These are phyloP conservation scores for Penicillium glabrum DNA, from an alignment of 2,329 filamentous ascomycete genomes.

Conservation along the genomic window DNA sequence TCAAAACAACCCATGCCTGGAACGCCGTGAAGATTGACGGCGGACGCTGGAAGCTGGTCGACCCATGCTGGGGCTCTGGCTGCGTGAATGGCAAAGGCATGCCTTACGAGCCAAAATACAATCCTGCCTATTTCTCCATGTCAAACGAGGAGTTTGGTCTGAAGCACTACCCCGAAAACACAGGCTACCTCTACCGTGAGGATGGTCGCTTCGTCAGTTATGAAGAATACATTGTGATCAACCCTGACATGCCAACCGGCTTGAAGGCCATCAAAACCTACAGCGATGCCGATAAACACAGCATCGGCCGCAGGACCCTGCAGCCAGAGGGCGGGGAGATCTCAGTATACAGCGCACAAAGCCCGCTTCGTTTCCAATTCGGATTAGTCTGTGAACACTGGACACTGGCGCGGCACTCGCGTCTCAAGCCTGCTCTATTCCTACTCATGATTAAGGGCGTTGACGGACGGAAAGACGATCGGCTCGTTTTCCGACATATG, in stretches of 20 bases:
- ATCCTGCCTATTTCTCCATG: conserved; percentile 59
- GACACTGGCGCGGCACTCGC: conserved; percentile 65
- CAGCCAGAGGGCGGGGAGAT: conserved; percentile 62
- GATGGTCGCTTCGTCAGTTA: conserved; percentile 70
- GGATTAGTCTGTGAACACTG: conserved; percentile 79
- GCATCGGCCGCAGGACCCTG: conserved; percentile 58
- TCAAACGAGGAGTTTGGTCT: conserved; percentile 78
- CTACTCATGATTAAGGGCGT: conserved; percentile 66
- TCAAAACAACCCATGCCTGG: conserved; percentile 76
- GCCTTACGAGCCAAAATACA: conserved; percentile 68
- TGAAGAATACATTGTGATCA: conserved; percentile 77
- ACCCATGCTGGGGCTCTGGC: conserved; percentile 91
- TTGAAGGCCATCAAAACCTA: conserved; percentile 48
- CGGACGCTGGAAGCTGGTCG: conserved; percentile 86
- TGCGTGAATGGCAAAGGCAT: conserved; percentile 56
- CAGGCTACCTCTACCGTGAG: conserved; percentile 68
- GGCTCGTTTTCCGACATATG: conserved; percentile 63
- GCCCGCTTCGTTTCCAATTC: conserved; percentile 75
- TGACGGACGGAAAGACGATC: conserved; percentile 67
- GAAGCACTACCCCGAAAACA: conserved; percentile 74
- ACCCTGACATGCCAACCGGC: conserved; percentile 47
- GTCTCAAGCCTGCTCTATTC: conserved; percentile 63
- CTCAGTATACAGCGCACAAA: conserved; percentile 53
- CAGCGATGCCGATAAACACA: conserved; percentile 48
- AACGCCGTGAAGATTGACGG: conserved; percentile 87